Evolutionary conservation across 768 basidiomycete species (phyloP).

Genomic region (Ramaria rubella): DNA sequence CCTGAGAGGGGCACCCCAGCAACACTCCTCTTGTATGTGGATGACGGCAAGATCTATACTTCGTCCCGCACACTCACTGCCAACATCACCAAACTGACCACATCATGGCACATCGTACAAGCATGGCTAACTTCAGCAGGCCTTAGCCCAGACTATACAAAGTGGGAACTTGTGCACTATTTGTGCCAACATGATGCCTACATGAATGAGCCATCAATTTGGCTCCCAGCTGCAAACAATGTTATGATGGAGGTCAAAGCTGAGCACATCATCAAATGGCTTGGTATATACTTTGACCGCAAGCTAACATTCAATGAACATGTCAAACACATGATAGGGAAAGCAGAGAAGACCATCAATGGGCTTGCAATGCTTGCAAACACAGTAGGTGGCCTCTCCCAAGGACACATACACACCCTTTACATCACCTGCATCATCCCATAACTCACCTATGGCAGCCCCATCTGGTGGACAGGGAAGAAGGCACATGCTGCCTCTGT

Average conservation of each 20-base stretch:
- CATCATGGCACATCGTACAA: neutral
- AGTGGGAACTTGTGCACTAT: conserved; percentile 7
- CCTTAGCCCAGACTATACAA: conserved; percentile 4
- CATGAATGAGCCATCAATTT: neutral
- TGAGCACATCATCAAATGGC: conserved; percentile 21
- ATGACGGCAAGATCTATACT: conserved; percentile 14
- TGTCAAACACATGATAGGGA: conserved; percentile 19
- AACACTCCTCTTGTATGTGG: conserved; percentile 3
- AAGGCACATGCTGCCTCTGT: conserved; percentile 19
- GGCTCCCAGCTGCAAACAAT: neutral
- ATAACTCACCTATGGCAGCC: conserved; percentile 27
- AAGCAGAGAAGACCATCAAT: too few species aligned
- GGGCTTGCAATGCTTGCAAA: too few species aligned
- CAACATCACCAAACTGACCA: neutral
- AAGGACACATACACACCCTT: conserved; percentile 30
- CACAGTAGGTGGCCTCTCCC: conserved; percentile 18
- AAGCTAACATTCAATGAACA: conserved; percentile 30
- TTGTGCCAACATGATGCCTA: neutral
- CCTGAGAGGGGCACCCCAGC: too few species aligned
- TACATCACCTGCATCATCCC: conserved; percentile 27
- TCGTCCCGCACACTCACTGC: neutral
- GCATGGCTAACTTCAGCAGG: conserved; percentile 6
- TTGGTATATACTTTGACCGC: too few species aligned
- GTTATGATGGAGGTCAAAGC: neutral
- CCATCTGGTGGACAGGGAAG: conserved; percentile 26